A percentile compares a stretch with the other conserved stretches of the same genome.
phyloP scores from a whole-genome alignment of 202 grass and related monocot genomes.

The Eragrostis tef region DNA sequence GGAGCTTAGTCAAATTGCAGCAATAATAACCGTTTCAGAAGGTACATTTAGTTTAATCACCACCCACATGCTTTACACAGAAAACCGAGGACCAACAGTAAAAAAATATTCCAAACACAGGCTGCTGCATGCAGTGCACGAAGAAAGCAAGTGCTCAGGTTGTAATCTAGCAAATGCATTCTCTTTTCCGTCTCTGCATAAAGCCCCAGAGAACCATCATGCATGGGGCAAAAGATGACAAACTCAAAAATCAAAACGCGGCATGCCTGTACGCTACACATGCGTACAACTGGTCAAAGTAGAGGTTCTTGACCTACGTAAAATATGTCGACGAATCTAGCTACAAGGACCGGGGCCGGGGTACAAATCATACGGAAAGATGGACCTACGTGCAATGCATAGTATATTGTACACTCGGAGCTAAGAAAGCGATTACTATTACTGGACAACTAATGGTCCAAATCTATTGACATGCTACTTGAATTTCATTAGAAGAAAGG shows the following conservation, averaged over 20 bases:
- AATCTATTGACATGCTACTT: conserved; percentile 4
- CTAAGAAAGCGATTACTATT: background rate
- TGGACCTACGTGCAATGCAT: conserved; percentile 33
- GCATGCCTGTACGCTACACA: conserved; percentile 29
- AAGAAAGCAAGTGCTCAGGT: conserved; percentile 39
- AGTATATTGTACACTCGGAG: conserved; percentile 5
- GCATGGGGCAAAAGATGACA: conserved; percentile 47
- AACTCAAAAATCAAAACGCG: conserved; percentile 42
- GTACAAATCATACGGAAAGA: conserved; percentile 37
- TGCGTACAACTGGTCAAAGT: conserved; percentile 51
- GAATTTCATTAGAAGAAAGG: conserved; percentile 8
- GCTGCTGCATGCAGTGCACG: conserved; percentile 21
- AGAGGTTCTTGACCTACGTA: conserved; percentile 49
- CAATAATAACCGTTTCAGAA: conserved; percentile 42
- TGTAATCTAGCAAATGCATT: conserved; percentile 40
- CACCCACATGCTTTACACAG: conserved; percentile 48
- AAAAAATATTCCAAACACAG: conserved; percentile 38
- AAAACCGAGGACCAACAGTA: conserved; percentile 41
- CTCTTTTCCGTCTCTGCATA: conserved; percentile 44
- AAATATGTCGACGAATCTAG: conserved; percentile 60
- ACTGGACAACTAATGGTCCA: conserved; percentile 26
- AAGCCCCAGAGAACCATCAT: conserved; percentile 42
- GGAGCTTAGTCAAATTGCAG: conserved; percentile 35
- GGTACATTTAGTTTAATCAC: conserved; percentile 44
- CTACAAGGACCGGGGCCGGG: conserved; percentile 29